phyloP scores from a whole-genome alignment of 2,329 filamentous ascomycete genomes.

The Trichoderma harzianum region DNA sequence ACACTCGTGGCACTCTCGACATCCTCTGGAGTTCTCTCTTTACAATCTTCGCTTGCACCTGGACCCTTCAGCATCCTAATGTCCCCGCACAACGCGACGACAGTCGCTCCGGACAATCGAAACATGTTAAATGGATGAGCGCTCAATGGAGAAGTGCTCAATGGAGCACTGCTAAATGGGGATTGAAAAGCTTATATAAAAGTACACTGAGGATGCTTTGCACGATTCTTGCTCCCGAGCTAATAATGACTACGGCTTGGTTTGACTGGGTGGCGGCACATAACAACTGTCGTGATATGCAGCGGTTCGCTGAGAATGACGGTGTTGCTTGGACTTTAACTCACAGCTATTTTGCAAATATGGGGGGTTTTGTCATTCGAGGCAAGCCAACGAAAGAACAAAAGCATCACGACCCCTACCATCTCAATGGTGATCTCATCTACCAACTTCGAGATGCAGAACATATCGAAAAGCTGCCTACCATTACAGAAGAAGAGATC shows the following conservation, averaged over 20 bases:
- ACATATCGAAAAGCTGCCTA: neutral
- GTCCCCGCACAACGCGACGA: neutral
- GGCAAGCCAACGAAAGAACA: neutral
- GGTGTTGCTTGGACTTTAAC: neutral
- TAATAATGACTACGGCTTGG: neutral
- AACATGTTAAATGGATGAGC: neutral
- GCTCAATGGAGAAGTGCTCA: neutral
- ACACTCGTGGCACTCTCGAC: neutral
- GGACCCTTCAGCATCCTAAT: neutral
- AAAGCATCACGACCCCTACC: no score
- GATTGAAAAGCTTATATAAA: neutral
- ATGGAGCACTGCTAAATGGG: neutral
- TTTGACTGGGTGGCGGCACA: neutral
- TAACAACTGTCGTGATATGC: rapidly evolving
- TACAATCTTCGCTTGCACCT: neutral
- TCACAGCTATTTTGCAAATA: neutral
- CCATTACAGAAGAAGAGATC: neutral
- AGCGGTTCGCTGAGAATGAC: rapidly evolving
- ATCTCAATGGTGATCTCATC: neutral
- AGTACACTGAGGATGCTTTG: neutral
- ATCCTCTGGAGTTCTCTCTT: conserved; percentile 1
- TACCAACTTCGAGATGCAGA: neutral
- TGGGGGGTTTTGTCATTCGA: neutral
- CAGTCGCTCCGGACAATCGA: no score
- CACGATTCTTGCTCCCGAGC: neutral